A percentile compares a stretch with the other conserved stretches of the same genome.
Conservation (phyloP, 768 basidiomycete genomes). For the Suillus lakei region DNA sequence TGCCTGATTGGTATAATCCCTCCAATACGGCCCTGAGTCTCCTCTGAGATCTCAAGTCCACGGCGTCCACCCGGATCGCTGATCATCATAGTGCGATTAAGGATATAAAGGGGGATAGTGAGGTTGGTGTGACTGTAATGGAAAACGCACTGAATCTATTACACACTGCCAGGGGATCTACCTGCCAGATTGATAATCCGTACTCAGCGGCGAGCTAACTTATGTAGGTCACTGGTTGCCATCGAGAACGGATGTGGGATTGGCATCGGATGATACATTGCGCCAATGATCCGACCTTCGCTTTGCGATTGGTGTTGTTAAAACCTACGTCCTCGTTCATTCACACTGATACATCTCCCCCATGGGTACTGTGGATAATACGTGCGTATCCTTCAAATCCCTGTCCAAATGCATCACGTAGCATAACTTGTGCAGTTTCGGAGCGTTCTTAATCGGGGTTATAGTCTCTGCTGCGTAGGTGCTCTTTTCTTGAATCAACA, state of each 20-base stretch:
- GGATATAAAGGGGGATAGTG: not conserved
- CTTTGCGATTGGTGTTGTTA: not conserved
- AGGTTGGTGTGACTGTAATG: not conserved
- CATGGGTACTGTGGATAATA: conserved; percentile 28
- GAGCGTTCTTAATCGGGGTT: conserved; percentile 52
- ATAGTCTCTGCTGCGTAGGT: conserved; percentile 50
- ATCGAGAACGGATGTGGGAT: not conserved
- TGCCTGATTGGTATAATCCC: not conserved
- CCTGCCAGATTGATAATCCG: not conserved
- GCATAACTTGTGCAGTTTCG: conserved; percentile 37
- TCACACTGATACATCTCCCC: not conserved
- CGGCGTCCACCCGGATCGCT: not conserved
- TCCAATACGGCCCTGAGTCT: not conserved
- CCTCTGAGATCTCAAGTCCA: not conserved
- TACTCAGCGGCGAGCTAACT: not conserved
- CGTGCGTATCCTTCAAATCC: conserved; percentile 24
- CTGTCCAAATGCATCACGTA: not conserved
- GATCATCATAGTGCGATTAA: not conserved
- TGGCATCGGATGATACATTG: not conserved
- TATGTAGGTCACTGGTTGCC: not conserved
- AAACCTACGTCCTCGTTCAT: not conserved
- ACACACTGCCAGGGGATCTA: not conserved
- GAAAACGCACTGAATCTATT: not conserved
- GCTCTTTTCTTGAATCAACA: not conserved
- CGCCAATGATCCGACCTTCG: not conserved